Percentiles rank a stretch among this genome's conserved stretches.
phyloP scores from a whole-genome alignment of 768 basidiomycete species.

The Mycena maculata region DNA sequence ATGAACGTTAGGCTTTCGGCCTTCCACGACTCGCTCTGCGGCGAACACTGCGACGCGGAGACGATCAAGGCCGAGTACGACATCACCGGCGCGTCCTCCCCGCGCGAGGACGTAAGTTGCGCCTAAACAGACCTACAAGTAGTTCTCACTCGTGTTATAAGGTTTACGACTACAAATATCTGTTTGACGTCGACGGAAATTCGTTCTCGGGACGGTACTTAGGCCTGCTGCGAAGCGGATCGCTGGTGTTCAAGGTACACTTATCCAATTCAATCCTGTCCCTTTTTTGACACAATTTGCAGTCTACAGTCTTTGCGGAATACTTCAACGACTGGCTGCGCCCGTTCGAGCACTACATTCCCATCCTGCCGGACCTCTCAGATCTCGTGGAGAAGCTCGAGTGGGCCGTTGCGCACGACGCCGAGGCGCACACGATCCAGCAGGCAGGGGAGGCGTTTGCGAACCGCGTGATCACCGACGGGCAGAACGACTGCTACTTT shows the following conservation, averaged over 20 bases:
- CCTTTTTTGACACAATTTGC: neutral
- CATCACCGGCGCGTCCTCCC: slow-evolving; percentile 4
- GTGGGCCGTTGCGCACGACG: slow-evolving; percentile 26
- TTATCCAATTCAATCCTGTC: neutral
- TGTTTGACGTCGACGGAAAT: slow-evolving; percentile 32
- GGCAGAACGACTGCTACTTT: slow-evolving; percentile 33
- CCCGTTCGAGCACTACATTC: slow-evolving; percentile 32
- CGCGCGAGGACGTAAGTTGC: slow-evolving; percentile 34
- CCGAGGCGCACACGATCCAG: slow-evolving; percentile 29
- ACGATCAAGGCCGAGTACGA: slow-evolving; percentile 22
- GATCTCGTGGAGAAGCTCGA: slow-evolving; percentile 32
- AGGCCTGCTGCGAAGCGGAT: slow-evolving; percentile 22
- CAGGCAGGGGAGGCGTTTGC: slow-evolving; percentile 25
- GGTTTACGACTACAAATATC: slow-evolving; percentile 33
- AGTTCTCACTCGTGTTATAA: too few relatives aligned
- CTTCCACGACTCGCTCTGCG: slow-evolving; percentile 29
- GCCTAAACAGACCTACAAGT: too few relatives aligned
- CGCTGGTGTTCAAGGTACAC: slow-evolving; percentile 33
- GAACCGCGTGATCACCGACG: slow-evolving; percentile 27
- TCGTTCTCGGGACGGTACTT: slow-evolving; percentile 32
- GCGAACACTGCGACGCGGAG: slow-evolving; percentile 25
- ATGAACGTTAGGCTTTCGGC: slow-evolving; percentile 26
- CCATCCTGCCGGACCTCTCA: slow-evolving; percentile 29
- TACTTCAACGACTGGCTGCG: slow-evolving; percentile 33
- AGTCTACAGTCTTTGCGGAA: slow-evolving; percentile 27